Base-by-base conservation (phyloP, 306 rosid genomes). In the Prunus persica region DNA sequence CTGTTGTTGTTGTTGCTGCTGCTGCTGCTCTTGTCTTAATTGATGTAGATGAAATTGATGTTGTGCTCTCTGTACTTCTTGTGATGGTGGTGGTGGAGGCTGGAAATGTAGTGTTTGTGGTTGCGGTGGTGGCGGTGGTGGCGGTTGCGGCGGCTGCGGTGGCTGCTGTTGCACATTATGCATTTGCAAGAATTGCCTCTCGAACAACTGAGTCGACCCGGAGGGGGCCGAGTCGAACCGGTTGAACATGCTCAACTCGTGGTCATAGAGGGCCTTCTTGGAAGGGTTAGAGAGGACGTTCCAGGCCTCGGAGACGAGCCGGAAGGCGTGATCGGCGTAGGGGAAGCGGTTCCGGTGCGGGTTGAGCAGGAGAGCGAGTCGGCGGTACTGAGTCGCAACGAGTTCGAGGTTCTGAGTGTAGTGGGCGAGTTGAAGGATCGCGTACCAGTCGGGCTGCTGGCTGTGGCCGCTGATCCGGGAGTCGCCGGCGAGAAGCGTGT, bases 221-320 rank as follows among this genome's bases (percentile, higher is more conserved):
- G 92, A 67, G 2, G 81, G 74, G 0, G 78, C 68, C 0, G 83
- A 69, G 2, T 79, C 75, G 0, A 88, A 82, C 52, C 61, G 83
- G 16, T 91, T 73, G 50, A 66, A 82, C 58, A 86, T 34, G 6
- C 82, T 78, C 63, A 87, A 76, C 62, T 91, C 91, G 65, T 83
- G 83, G 61, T 95, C 97, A 58, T 86, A 92, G 22, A 87, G 5
- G 1, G 90, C 80, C 64, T 89, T 95, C 72, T 82, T 88, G n/a
- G 78, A 38, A 0, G 90, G 88, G 74, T 89, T 84, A 0, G 93
- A 90, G 32, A 95, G 89, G 2, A 95, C 84, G 19, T 86, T 61
- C 99, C 99, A 95, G 0, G 97, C 96, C 50, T 95, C 99, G 16
- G 85, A 75, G 25, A 95, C 85, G 27, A 92, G 93, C 3, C 86